These are phyloP conservation scores for Euclidium syriacum DNA, from an alignment of 345 rosid species.

Conservation along the genomic window DNA sequence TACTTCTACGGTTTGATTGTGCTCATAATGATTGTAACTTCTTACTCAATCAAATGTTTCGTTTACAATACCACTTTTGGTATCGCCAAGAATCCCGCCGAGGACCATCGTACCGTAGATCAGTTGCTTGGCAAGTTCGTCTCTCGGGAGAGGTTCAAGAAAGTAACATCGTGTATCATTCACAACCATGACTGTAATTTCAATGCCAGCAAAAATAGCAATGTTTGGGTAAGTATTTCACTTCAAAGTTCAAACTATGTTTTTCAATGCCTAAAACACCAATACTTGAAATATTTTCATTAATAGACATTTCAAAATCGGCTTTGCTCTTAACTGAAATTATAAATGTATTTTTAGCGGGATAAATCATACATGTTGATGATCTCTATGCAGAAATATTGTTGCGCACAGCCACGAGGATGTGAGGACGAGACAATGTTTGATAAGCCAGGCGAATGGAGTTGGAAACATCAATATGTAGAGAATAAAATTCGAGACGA, in stretches of 20 bases:
- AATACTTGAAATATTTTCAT: too few relatives aligned
- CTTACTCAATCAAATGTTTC: slow-evolving; percentile 7
- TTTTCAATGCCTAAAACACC: too few relatives aligned
- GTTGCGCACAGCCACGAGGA: not conserved
- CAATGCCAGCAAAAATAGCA: slow-evolving; percentile 22
- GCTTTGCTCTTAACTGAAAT: not conserved
- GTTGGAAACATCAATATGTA: slow-evolving; percentile 6
- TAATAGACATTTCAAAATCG: too few relatives aligned
- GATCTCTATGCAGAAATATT: not conserved
- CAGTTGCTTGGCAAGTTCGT: slow-evolving; percentile 17
- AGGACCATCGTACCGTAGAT: not conserved
- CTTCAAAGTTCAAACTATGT: too few relatives aligned
- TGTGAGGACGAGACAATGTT: slow-evolving; percentile 4
- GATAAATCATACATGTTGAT: too few relatives aligned
- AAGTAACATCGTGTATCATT: not conserved
- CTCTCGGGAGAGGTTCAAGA: not conserved
- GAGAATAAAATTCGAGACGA: not conserved
- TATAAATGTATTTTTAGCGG: not conserved
- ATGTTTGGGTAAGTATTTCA: slow-evolving; percentile 19
- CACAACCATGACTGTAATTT: slow-evolving; percentile 19
- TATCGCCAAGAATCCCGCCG: slow-evolving; percentile 6
- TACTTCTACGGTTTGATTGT: slow-evolving; percentile 4
- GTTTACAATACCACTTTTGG: not conserved
- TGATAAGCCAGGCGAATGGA: slow-evolving; percentile 9
- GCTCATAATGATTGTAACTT: not conserved